Base-by-base conservation (phyloP, 1,284 basidiomycete species). In the Somion occarium region DNA sequence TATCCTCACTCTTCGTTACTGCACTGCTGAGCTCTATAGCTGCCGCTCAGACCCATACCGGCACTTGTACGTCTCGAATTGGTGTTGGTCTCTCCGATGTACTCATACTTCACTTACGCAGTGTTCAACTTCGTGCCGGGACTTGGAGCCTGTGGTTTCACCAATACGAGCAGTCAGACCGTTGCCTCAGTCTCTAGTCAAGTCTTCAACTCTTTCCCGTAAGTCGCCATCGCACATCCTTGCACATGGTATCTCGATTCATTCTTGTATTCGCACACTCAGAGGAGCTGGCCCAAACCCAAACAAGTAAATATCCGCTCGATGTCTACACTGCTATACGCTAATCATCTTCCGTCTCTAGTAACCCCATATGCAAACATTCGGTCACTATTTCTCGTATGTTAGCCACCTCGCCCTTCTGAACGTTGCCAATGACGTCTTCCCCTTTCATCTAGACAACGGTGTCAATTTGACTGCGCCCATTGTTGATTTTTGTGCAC, bases 141-240 rank as follows among this genome's bases (percentile, higher is more conserved):
- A 15, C 60, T 72, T 34, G 74, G 74, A 19, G 73, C 75, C 1
- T 77, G 75, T 55, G 75, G 74, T 2, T 67, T 62, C 51, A 70
- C 63, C 19, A 74, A 73, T 54, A 71, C 61, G 11, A 63, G 62
- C 52, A 43, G 53, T 24, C 70, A 75, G 44, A 52, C 63, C 27
- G 71, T 76, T n/a, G 73, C 69, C 1, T 72, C 72, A 2, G 70
- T 74, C 12, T 70, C 73, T 1, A 47, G 49, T 4, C 51, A 56
- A 1, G 59, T 71, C n/a, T 76, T 73, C 64, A 65, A 66, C 44
- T 55, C 45, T 11, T 75, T 65, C 59, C 73, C 73, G 70, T 72
- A 56, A 46, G 70, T 62, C 9, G 19, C 11, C 19, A 19, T 24
- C 23, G 9, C 9, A 5, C 19, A 24, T 30, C 25, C 27, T 5